These are phyloP conservation scores for Psidium guajava DNA, from an alignment of 345 rosid species.

Conservation along the genomic window DNA sequence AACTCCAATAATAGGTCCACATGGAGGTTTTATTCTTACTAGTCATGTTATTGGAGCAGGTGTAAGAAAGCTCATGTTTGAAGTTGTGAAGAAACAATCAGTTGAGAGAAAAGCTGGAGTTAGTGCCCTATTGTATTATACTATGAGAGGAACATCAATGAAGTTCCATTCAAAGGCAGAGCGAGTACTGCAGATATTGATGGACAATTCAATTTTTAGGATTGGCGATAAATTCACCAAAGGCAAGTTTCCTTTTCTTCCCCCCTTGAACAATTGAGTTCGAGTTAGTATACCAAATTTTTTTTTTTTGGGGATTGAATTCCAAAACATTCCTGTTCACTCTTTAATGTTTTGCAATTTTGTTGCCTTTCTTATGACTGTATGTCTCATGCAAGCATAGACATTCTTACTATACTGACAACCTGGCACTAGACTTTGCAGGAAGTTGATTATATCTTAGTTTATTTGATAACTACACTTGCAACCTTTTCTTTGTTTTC, in stretches of 20 bases:
- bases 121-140: conserved; percentile 51
- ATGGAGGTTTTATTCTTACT: background rate
- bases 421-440: background rate
- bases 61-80: conserved; percentile 45
- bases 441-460: background rate
- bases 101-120: conserved; percentile 41
- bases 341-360: background rate
- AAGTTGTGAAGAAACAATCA: conserved; percentile 44
- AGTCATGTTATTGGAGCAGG: background rate
- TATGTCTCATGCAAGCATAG: background rate
- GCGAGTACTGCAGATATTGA: conserved; percentile 33
- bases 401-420: background rate
- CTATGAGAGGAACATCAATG: conserved; percentile 49
- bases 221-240: conserved; percentile 37
- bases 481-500: background rate
- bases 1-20: background rate
- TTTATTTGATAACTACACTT: background rate
- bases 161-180: conserved; percentile 66
- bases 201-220: conserved; percentile 33
- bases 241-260: conserved; percentile 31
- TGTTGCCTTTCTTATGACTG: background rate
- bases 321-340: background rate
- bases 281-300: background rate
- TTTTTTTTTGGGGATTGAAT: background rate
- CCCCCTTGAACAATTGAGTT: background rate